These are phyloP conservation scores for Penicillium sp. DNA, from an alignment of 2,329 filamentous ascomycete species.

Conservation along the genomic window DNA sequence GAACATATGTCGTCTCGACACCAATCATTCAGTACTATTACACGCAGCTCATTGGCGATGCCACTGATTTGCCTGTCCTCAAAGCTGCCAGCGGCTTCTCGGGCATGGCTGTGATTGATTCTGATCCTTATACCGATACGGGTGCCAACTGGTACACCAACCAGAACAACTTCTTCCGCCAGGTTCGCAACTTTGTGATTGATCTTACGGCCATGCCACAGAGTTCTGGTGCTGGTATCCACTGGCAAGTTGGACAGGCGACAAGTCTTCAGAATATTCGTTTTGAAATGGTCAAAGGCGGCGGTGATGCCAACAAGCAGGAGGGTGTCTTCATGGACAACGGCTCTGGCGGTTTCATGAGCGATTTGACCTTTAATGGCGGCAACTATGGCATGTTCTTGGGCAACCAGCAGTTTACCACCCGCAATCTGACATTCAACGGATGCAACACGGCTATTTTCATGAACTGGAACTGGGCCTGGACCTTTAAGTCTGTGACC, in stretches of 20 bases:
- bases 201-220: conserved; percentile 65
- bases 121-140: conserved; percentile 71
- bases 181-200: conserved; percentile 77
- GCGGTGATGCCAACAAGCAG: conserved; percentile 62
- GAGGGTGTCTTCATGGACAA: conserved; percentile 82
- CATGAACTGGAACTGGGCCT: conserved; percentile 92
- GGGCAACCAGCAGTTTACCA: conserved; percentile 84
- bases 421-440: conserved; percentile 77
- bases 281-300: conserved; percentile 71
- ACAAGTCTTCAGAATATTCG: conserved; percentile 76
- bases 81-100: conserved; percentile 68
- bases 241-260: conserved; percentile 83
- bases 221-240: conserved; percentile 64
- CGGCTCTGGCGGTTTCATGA: conserved; percentile 79
- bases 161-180: conserved; percentile 79
- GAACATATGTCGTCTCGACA: conserved; percentile 75
- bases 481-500: conserved; percentile 70
- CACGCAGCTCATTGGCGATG: conserved; percentile 86
- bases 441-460: conserved; percentile 76
- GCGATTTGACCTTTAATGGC: conserved; percentile 77
- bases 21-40: conserved; percentile 87
- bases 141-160: conserved; percentile 75
- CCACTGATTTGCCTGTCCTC: conserved; percentile 65
- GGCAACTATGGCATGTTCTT: conserved; percentile 74
- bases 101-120: conserved; percentile 86